Evolutionary conservation across 805 yeast species (phyloP).

Genomic region (Schizosaccharomyces lindneri): DNA sequence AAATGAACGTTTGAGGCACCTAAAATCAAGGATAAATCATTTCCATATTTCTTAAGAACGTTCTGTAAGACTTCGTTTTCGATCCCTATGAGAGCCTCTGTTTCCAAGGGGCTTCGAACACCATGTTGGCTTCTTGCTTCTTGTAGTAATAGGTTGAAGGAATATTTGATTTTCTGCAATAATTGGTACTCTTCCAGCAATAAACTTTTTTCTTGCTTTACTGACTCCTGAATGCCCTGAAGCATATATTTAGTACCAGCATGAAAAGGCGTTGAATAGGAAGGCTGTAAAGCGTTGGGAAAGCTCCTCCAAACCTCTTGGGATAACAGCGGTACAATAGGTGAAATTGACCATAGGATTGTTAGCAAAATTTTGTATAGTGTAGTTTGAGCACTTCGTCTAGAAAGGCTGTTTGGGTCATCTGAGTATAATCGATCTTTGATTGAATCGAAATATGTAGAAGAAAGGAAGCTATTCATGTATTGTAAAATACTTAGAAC

Average conservation of each 20-base stretch:
- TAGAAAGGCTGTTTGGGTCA: constrained; percentile 18
- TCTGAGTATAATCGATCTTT: constrained; percentile 76
- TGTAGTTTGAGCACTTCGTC: constrained; percentile 44
- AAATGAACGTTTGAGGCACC: neutral
- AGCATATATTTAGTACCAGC: neutral
- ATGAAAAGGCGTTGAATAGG: neutral
- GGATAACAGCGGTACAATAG: constrained; percentile 58
- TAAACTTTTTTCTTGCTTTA: neutral
- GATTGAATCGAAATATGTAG: constrained; percentile 62
- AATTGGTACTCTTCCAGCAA: neutral
- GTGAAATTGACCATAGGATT: constrained; percentile 22
- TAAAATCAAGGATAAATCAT: neutral
- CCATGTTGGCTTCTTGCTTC: neutral
- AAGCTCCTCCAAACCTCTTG: constrained; percentile 65
- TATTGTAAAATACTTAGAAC: constrained; percentile 44
- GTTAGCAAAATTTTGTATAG: constrained; percentile 15
- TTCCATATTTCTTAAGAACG: neutral
- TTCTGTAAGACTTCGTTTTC: neutral
- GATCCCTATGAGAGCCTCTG: neutral
- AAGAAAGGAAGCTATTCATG: constrained; percentile 50
- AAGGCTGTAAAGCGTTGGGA: neutral
- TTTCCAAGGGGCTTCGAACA: neutral
- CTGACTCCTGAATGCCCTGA: neutral
- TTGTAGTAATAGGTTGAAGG: neutral
- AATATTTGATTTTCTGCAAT: neutral